These are phyloP conservation scores for Phytophthora palmivora DNA, from an alignment of 352 stramenopile genomes.

Conservation along the genomic window DNA sequence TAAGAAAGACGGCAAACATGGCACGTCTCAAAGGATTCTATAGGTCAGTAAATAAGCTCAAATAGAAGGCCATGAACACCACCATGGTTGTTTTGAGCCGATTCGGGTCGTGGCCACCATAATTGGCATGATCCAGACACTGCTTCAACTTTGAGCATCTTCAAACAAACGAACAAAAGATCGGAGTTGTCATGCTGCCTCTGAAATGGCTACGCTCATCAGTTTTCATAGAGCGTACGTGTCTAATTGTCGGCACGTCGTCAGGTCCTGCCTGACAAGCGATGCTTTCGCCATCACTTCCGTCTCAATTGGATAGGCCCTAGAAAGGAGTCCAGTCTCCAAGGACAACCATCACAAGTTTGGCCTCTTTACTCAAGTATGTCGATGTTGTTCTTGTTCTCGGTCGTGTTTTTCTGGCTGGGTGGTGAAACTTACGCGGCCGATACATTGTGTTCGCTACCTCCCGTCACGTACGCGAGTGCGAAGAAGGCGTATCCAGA, in stretches of 20 bases:
- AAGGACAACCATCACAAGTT: slow-evolving; percentile 18
- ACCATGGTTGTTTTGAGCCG: too few relatives aligned
- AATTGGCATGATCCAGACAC: too few relatives aligned
- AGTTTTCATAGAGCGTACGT: slow-evolving; percentile 14
- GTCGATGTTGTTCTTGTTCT: slow-evolving; percentile 13
- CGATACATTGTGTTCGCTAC: slow-evolving; percentile 61
- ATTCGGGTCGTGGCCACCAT: too few relatives aligned
- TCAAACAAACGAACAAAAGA: slow-evolving; percentile 27
- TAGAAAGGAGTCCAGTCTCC: slow-evolving; percentile 9
- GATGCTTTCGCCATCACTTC: slow-evolving; percentile 23
- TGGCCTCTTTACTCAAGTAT: slow-evolving; percentile 6
- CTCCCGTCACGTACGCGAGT: slow-evolving; percentile 46
- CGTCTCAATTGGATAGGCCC: slow-evolving; percentile 26
- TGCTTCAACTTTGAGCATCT: slow-evolving; percentile 24
- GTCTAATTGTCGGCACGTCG: slow-evolving; percentile 7
- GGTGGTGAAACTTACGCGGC: neutral
- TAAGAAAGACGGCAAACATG: too few relatives aligned
- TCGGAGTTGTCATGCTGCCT: slow-evolving; percentile 1
- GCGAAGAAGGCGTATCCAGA: slow-evolving; percentile 58
- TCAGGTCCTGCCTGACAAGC: neutral
- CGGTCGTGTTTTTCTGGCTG: slow-evolving; percentile 7
- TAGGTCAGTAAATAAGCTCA: too few relatives aligned
- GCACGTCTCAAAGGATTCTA: too few relatives aligned
- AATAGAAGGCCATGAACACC: too few relatives aligned
- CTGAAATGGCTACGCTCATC: slow-evolving; percentile 11